Evolutionary conservation across 23 red algal genomes (phyloP).

Genomic region (Pyropia yezoensis): DNA sequence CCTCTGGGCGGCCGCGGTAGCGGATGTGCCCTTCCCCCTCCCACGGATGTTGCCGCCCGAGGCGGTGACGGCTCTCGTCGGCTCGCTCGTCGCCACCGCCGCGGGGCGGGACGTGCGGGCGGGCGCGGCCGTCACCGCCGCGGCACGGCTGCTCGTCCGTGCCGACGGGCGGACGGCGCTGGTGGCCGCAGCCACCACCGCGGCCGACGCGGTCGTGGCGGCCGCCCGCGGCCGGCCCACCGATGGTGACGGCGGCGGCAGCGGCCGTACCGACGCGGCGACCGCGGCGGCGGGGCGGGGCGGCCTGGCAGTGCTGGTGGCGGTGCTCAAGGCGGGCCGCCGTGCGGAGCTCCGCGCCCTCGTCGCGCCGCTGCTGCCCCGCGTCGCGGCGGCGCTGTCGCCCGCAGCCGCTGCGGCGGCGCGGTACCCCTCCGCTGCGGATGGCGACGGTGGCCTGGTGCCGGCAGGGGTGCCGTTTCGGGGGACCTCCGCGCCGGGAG

Average conservation of each 20-base stretch:
- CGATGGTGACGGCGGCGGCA: not conserved
- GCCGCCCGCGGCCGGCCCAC: not conserved
- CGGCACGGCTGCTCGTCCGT: conserved; percentile 25
- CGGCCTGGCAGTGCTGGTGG: conserved; percentile 34
- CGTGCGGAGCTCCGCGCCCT: conserved; percentile 14
- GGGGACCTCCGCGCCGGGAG: not conserved
- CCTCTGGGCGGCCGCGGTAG: conserved; percentile 28
- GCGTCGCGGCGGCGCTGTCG: conserved; percentile 5
- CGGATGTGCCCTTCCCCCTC: conserved; percentile 50
- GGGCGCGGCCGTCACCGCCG: conserved; percentile 15
- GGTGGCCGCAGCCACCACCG: conserved; percentile 9
- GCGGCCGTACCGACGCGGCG: not conserved
- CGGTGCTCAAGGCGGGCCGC: conserved; percentile 37
- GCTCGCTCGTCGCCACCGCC: conserved; percentile 11
- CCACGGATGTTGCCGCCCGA: conserved; percentile 12
- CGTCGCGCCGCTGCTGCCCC: conserved; percentile 5
- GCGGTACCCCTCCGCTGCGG: not conserved
- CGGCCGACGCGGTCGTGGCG: conserved; percentile 5
- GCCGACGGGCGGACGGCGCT: conserved; percentile 6
- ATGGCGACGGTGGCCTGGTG: conserved; percentile 4
- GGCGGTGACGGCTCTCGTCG: conserved; percentile 3
- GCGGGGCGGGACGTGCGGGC: conserved; percentile 2
- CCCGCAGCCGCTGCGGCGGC: conserved; percentile 3
- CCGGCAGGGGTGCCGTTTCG: conserved; percentile 1
- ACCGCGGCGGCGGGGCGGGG: not conserved